Conservation (phyloP, 2,329 filamentous ascomycete genomes). For the Endothia cerciana region DNA sequence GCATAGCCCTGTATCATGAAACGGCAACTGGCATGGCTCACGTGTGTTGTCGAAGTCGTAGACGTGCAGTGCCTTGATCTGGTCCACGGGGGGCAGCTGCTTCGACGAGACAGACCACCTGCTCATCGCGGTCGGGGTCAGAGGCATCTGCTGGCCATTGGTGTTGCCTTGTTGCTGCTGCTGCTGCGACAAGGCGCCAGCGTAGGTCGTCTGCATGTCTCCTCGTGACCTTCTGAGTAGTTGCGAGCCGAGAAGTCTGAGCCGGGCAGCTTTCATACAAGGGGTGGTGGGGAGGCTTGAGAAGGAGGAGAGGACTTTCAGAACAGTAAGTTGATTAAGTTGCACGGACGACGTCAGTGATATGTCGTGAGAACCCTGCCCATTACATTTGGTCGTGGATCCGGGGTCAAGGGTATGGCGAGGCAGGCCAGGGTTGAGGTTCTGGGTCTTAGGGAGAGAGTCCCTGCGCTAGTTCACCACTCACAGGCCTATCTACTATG, state of each 20-base stretch:
- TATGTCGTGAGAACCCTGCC: neutral
- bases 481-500: neutral
- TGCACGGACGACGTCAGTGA: conserved; percentile 1
- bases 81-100: conserved; percentile 48
- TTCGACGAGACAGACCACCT: conserved; percentile 29
- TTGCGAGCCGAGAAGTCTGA: conserved; percentile 11
- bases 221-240: conserved; percentile 6
- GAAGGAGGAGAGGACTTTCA: no score
- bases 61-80: conserved; percentile 81
- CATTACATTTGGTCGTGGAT: conserved; percentile 8
- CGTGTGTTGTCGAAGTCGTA: conserved; percentile 98
- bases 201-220: conserved; percentile 25
- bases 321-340: neutral
- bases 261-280: conserved; percentile 19
- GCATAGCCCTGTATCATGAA: neutral
- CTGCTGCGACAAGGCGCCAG: conserved; percentile 25
- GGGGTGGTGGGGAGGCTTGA: neutral
- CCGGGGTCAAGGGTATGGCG: conserved; percentile 12
- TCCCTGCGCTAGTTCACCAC: neutral
- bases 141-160: conserved; percentile 21
- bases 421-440: neutral
- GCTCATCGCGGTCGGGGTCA: conserved; percentile 29
- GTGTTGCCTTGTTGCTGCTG: conserved; percentile 6
- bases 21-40: conserved; percentile 48
- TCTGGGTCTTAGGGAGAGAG: neutral